phyloP scores from a whole-genome alignment of 805 yeast species.

The Kuraishia ogatae region DNA sequence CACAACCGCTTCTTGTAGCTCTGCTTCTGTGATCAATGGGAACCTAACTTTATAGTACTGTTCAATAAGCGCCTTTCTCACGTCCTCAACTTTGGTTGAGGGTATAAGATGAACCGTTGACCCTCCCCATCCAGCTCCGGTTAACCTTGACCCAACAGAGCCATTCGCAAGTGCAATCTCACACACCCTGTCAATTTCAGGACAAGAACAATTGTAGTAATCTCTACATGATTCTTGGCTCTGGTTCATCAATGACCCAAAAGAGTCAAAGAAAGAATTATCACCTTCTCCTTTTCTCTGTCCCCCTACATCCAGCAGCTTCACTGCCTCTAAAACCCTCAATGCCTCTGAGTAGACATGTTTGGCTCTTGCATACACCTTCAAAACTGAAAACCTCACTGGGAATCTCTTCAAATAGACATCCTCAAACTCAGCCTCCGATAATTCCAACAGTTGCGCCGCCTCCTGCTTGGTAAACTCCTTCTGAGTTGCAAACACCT shows the following conservation, averaged over 20 bases:
- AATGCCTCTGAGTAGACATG: constrained; percentile 58
- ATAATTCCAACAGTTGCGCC: constrained; percentile 30
- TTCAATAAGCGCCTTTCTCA: constrained; percentile 34
- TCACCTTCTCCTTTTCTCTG: constrained; percentile 12
- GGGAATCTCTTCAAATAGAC: constrained; percentile 44
- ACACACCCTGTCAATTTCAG: constrained; percentile 45
- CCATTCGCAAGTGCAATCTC: constrained; percentile 46
- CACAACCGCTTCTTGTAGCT: constrained; percentile 42
- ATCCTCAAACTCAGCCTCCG: constrained; percentile 32
- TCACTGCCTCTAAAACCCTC: constrained; percentile 44
- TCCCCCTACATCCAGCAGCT: constrained; percentile 20
- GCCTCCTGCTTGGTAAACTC: constrained; percentile 47
- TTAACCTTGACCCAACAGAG: constrained; percentile 58
- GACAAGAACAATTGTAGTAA: constrained; percentile 46
- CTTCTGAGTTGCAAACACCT: constrained; percentile 11
- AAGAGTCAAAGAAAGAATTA: constrained; percentile 26
- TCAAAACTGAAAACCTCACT: constrained; percentile 47
- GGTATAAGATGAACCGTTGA: constrained; percentile 58
- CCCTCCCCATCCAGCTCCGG: constrained; percentile 81
- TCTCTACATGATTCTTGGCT: constrained; percentile 46
- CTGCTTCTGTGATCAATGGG: constrained; percentile 37
- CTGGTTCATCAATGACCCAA: constrained; percentile 51
- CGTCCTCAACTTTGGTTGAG: constrained; percentile 26
- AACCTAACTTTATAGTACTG: constrained; percentile 40
- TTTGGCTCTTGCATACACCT: constrained; percentile 46